Percentiles rank a stretch among this genome's conserved stretches.
Conservation (phyloP, 2,329 filamentous ascomycete species). For the Ustilaginoidea virens region DNA sequence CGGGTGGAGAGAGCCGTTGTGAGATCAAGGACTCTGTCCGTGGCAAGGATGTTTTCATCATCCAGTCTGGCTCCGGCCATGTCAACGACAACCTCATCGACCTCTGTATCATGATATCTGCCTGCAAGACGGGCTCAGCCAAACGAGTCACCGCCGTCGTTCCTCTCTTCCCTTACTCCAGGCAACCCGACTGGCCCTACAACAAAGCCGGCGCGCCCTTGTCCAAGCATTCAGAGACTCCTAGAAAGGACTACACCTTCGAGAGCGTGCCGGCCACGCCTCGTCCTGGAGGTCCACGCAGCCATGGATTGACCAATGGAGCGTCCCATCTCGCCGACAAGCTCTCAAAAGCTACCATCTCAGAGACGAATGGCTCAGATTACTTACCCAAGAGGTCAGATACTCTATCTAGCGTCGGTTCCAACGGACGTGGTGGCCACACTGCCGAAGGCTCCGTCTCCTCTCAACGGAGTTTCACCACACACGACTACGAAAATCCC, state of each 20-base stretch:
- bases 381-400: slow-evolving; percentile 21
- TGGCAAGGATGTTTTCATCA: slow-evolving; percentile 97
- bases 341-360: slow-evolving; percentile 51
- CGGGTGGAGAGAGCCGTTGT: slow-evolving; percentile 84
- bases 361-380: slow-evolving; percentile 17
- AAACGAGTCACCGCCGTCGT: slow-evolving; percentile 87
- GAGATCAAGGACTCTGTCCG: slow-evolving; percentile 94
- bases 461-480: slow-evolving; percentile 37
- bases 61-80: slow-evolving; percentile 81
- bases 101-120: slow-evolving; percentile 94
- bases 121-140: slow-evolving; percentile 87
- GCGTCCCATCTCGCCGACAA: slow-evolving; percentile 55
- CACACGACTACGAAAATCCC: slow-evolving; percentile 49
- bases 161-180: slow-evolving; percentile 90
- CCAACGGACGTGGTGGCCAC: slow-evolving; percentile 20
- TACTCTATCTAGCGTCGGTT: slow-evolving; percentile 17
- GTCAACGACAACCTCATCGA: slow-evolving; percentile 97
- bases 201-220: slow-evolving; percentile 89
- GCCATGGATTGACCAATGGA: slow-evolving; percentile 47
- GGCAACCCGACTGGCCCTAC: slow-evolving; percentile 92
- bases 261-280: slow-evolving; percentile 86
- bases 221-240: slow-evolving; percentile 43
- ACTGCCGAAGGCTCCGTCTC: slow-evolving; percentile 23
- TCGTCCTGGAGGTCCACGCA: slow-evolving; percentile 53
- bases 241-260: slow-evolving; percentile 61